A percentile compares a stretch with the other conserved stretches of the same genome.
Evolutionary conservation across 352 stramenopile genomes (phyloP).

Genomic region (Pythium volutum): DNA sequence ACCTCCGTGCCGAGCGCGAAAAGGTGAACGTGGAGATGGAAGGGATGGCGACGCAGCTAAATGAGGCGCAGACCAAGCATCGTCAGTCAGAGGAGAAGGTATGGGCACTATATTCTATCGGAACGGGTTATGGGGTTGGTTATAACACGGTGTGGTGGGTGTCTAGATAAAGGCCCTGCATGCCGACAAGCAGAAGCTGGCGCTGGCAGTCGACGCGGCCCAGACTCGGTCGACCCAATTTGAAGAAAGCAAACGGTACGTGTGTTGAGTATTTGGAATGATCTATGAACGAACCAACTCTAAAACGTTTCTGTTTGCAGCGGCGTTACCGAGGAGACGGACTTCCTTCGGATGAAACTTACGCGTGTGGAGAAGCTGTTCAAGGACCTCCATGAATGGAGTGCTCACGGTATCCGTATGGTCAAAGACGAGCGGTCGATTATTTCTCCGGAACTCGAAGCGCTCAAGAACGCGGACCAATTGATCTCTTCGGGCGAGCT

Average conservation of each 20-base stretch:
- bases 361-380: constrained; percentile 3
- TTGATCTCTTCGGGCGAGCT: constrained; percentile 27
- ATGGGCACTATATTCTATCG: not conserved
- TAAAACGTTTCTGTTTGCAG: constrained; percentile 4
- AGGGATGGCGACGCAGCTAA: constrained; percentile 9
- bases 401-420: not conserved
- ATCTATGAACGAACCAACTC: too few species aligned
- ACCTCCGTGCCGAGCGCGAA: constrained; percentile 14
- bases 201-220: constrained; percentile 19
- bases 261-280: too few species aligned
- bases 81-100: constrained; percentile 15
- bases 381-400: not conserved
- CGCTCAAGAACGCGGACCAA: constrained; percentile 11
- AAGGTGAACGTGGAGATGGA: constrained; percentile 14
- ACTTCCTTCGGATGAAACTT: constrained; percentile 5
- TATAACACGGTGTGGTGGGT: not conserved
- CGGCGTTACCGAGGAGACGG: constrained; percentile 17
- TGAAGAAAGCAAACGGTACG: constrained; percentile 25
- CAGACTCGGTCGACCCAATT: constrained; percentile 12
- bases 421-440: constrained; percentile 17
- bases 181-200: constrained; percentile 11
- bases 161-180: constrained; percentile 7
- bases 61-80: constrained; percentile 6
- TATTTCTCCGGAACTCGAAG: constrained; percentile 21
- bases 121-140: not conserved